phyloP scores from a whole-genome alignment of 2,329 filamentous ascomycete genomes.

The Thelonectria blattea region DNA sequence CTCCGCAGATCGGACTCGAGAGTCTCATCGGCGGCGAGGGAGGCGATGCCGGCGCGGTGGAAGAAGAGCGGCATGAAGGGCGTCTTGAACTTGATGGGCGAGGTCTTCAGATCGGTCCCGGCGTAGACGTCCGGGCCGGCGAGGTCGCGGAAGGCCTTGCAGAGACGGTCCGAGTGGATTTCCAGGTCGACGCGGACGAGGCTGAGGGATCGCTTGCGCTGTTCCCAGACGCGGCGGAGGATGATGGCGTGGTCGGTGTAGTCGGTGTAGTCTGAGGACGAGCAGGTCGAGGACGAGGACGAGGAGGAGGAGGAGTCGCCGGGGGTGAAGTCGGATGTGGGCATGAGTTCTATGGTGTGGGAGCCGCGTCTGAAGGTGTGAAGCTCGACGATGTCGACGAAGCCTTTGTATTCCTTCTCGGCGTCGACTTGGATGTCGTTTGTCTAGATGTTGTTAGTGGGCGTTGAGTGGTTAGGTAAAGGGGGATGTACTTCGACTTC shows the following conservation, averaged over 20 bases:
- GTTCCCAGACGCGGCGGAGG: conserved; percentile 9
- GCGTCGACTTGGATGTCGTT: too few relatives aligned
- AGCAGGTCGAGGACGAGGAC: too few relatives aligned
- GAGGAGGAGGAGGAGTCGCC: background rate
- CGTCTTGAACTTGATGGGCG: conserved; percentile 3
- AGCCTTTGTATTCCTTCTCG: background rate
- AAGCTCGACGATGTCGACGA: conserved; percentile 7
- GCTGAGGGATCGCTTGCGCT: background rate
- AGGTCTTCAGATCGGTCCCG: background rate
- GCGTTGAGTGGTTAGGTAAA: background rate
- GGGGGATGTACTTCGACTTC: background rate
- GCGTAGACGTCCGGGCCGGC: background rate
- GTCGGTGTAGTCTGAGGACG: background rate
- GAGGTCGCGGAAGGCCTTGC: conserved; percentile 1
- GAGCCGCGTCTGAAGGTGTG: background rate
- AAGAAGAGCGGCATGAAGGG: conserved; percentile 15
- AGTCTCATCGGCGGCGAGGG: background rate
- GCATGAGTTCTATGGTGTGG: conserved; percentile 1
- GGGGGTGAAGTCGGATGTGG: background rate
- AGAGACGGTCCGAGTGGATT: conserved; percentile 1
- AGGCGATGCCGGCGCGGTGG: conserved; percentile 1
- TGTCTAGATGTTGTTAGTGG: background rate
- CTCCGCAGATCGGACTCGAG: background rate
- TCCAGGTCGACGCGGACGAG: conserved; percentile 1
- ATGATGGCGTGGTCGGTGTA: conserved; percentile 3